Percentiles rank a stretch among this genome's conserved stretches.
These are phyloP conservation scores for Rhizopogon sp. DNA, from an alignment of 768 basidiomycete species.

Conservation along the genomic window DNA sequence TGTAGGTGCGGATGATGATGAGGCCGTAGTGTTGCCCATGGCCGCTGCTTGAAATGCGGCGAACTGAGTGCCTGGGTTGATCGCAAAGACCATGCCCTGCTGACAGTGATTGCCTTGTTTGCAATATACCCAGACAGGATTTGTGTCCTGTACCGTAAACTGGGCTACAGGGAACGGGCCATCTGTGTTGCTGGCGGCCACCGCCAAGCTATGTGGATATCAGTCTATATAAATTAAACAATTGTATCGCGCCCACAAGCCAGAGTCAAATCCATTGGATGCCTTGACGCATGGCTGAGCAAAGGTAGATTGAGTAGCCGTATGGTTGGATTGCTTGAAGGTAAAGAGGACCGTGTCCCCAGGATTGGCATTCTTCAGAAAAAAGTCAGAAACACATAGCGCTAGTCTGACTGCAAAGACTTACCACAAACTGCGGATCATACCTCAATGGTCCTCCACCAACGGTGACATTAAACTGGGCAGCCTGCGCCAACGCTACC, in stretches of 20 bases:
- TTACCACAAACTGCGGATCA: slow-evolving; percentile 17
- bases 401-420: slow-evolving; percentile 5
- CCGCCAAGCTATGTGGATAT: slow-evolving; percentile 38
- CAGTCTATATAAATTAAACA: background rate
- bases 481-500: slow-evolving; percentile 4
- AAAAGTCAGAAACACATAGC: background rate
- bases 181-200: slow-evolving; percentile 34
- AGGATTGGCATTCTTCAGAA: slow-evolving; percentile 34
- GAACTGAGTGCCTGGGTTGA: slow-evolving; percentile 55
- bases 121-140: slow-evolving; percentile 59
- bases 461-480: slow-evolving; percentile 10
- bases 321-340: slow-evolving; percentile 56
- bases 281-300: slow-evolving; percentile 38
- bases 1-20: slow-evolving; percentile 16
- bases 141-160: slow-evolving; percentile 33
- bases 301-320: slow-evolving; percentile 54
- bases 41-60: slow-evolving; percentile 52
- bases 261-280: slow-evolving; percentile 49
- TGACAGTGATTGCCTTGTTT: slow-evolving; percentile 51
- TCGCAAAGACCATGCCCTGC: slow-evolving; percentile 61
- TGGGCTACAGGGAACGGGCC: slow-evolving; percentile 42
- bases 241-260: slow-evolving; percentile 40
- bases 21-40: slow-evolving; percentile 22
- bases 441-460: slow-evolving; percentile 10
- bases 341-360: slow-evolving; percentile 47